These are phyloP conservation scores for Fraxinus americana DNA, from an alignment of 257 asterid species.

Conservation along the genomic window DNA sequence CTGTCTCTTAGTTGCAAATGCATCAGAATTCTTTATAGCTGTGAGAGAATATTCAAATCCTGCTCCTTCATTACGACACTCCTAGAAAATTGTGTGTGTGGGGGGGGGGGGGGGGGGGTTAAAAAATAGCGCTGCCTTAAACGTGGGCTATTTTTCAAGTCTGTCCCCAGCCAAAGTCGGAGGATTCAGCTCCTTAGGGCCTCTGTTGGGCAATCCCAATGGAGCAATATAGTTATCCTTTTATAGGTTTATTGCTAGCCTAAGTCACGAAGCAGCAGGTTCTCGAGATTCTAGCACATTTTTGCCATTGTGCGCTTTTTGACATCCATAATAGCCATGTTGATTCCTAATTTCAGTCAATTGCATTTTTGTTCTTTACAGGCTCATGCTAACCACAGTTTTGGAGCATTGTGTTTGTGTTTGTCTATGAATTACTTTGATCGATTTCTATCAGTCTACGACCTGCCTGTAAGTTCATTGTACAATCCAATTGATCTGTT, in stretches of 20 bases:
- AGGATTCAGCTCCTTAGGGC: not conserved
- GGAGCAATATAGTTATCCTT: not conserved
- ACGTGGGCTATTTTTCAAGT: not conserved
- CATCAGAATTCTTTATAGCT: not conserved
- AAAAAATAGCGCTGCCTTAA: not conserved
- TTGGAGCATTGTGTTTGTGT: slow-evolving; percentile 35
- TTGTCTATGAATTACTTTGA: slow-evolving; percentile 45
- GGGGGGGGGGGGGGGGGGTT: too few species aligned
- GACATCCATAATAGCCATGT: not conserved
- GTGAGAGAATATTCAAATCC: not conserved
- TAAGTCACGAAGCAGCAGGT: not conserved
- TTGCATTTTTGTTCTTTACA: slow-evolving; percentile 14
- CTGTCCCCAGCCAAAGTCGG: not conserved
- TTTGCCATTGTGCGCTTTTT: not conserved
- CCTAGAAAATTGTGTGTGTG: too few species aligned
- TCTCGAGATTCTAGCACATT: not conserved
- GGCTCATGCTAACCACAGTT: slow-evolving; percentile 41
- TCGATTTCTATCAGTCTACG: slow-evolving; percentile 39
- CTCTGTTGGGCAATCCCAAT: not conserved
- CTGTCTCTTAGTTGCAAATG: not conserved
- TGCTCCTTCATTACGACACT: too few species aligned
- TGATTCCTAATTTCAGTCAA: not conserved
- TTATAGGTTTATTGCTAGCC: not conserved
- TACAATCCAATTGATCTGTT: not conserved
- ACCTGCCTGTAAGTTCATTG: slow-evolving; percentile 38